Conservation (phyloP, 2,329 filamentous ascomycete genomes). For the Diplodia sapinea region DNA sequence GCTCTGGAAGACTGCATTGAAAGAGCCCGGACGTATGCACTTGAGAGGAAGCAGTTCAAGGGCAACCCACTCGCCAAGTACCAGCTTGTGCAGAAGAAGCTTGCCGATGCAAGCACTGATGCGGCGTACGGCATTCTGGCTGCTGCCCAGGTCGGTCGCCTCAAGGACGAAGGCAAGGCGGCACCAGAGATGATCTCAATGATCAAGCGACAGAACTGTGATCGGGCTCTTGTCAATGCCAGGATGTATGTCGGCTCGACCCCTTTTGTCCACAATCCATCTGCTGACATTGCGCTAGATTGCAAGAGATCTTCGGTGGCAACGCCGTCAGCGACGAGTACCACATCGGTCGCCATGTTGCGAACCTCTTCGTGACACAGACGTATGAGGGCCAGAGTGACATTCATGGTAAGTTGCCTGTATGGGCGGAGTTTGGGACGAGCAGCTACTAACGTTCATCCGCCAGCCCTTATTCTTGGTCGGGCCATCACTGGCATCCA, state of each 20-base stretch:
- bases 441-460: conserved; percentile 2
- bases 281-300: conserved; percentile 47
- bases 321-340: conserved; percentile 99
- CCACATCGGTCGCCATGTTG: conserved; percentile 89
- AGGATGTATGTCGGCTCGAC: conserved; percentile 58
- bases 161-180: conserved; percentile 89
- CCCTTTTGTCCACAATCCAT: background rate
- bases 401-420: conserved; percentile 78
- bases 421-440: conserved; percentile 8
- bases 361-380: conserved; percentile 95
- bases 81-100: conserved; percentile 96
- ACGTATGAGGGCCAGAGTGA: conserved; percentile 99
- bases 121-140: conserved; percentile 90
- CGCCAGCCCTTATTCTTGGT: conserved; percentile 55
- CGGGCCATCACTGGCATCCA: conserved; percentile 70
- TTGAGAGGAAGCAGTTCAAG: conserved; percentile 96
- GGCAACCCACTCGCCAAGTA: conserved; percentile 93
- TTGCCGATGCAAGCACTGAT: conserved; percentile 90
- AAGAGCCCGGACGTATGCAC: conserved; percentile 81
- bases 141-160: conserved; percentile 84
- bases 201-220: conserved; percentile 98
- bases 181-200: conserved; percentile 95
- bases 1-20: conserved; percentile 90
- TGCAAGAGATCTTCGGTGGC: conserved; percentile 96
- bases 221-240: conserved; percentile 80